phyloP scores from a whole-genome alignment of 371 early-diverging fungal species.

The Haplosporangium sp. region DNA sequence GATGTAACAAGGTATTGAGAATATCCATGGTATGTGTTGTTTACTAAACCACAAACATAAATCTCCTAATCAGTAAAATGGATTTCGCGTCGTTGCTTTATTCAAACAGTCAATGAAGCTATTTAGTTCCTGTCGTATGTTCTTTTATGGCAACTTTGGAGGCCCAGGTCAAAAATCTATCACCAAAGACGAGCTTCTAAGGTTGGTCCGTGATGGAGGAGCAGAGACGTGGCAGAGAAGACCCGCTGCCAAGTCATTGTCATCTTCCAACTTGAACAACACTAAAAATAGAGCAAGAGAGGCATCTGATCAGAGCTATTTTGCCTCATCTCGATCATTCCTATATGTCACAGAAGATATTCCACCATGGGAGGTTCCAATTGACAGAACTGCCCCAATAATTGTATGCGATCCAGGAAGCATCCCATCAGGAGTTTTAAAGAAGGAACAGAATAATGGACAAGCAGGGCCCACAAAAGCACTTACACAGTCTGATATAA shows the following conservation, averaged over 20 bases:
- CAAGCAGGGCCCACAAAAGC: not conserved
- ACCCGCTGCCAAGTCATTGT: conserved; percentile 11
- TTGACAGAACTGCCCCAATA: conserved; percentile 30
- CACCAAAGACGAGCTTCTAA: conserved; percentile 31
- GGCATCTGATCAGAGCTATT: not conserved
- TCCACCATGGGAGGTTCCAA: conserved; percentile 34
- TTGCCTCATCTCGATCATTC: conserved; percentile 4
- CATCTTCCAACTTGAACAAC: not conserved
- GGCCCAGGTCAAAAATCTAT: conserved; percentile 18
- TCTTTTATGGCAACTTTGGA: conserved; percentile 42
- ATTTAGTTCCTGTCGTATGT: conserved; percentile 39
- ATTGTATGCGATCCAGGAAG: conserved; percentile 39
- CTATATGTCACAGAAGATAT: conserved; percentile 38
- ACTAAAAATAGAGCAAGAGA: not conserved
- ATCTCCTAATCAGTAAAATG: not conserved
- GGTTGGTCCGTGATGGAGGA: conserved; percentile 36
- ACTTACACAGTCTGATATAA: conserved; percentile 14
- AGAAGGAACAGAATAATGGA: not conserved
- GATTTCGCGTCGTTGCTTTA: too few species aligned
- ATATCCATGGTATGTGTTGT: not conserved
- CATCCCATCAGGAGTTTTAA: conserved; percentile 16
- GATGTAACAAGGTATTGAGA: conserved; percentile 10
- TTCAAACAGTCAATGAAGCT: conserved; percentile 23
- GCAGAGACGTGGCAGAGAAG: conserved; percentile 21
- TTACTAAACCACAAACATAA: not conserved